phyloP scores from a whole-genome alignment of 495 filamentous ascomycete genomes.

The Trichodelitschia bisporula region DNA sequence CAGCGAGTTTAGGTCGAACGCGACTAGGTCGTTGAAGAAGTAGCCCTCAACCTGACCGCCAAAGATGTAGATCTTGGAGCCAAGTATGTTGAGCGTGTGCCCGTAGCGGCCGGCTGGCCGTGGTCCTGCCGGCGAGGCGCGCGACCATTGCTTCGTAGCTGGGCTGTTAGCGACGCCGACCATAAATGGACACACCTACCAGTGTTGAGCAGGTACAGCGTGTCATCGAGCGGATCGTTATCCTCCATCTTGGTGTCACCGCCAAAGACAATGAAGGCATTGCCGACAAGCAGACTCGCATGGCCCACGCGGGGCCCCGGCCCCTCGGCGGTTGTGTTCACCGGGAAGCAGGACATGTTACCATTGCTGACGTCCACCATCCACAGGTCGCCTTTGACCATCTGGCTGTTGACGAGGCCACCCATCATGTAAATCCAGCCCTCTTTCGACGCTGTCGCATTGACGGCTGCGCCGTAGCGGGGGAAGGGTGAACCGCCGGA shows the following conservation, averaged over 20 bases:
- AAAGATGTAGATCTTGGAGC: conserved; percentile 91
- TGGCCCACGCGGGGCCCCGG: conserved; percentile 92
- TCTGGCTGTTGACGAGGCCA: conserved; percentile 76
- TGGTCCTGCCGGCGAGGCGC: conserved; percentile 60
- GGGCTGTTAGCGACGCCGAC: too few relatives aligned
- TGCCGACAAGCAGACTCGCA: conserved; percentile 81
- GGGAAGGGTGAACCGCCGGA: conserved; percentile 72
- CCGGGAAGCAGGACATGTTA: conserved; percentile 74
- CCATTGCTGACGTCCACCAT: conserved; percentile 65
- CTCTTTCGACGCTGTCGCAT: conserved; percentile 78
- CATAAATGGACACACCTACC: too few relatives aligned
- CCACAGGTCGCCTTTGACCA: conserved; percentile 93
- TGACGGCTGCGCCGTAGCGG: conserved; percentile 91
- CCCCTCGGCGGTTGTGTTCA: conserved; percentile 76
- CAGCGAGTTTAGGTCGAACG: conserved; percentile 86
- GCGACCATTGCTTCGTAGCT: conserved; percentile 97
- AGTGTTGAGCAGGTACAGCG: conserved; percentile 89
- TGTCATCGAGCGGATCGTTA: conserved; percentile 74
- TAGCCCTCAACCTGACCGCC: conserved; percentile 92
- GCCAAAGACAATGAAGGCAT: conserved; percentile 97
- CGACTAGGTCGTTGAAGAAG: conserved; percentile 95
- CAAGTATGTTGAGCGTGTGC: conserved; percentile 85
- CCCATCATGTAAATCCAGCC: conserved; percentile 97
- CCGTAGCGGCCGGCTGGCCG: conserved; percentile 83
- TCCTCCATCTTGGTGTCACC: conserved; percentile 96